Conservation (phyloP, 1,284 basidiomycete genomes). For the Albatrellus sp. region DNA sequence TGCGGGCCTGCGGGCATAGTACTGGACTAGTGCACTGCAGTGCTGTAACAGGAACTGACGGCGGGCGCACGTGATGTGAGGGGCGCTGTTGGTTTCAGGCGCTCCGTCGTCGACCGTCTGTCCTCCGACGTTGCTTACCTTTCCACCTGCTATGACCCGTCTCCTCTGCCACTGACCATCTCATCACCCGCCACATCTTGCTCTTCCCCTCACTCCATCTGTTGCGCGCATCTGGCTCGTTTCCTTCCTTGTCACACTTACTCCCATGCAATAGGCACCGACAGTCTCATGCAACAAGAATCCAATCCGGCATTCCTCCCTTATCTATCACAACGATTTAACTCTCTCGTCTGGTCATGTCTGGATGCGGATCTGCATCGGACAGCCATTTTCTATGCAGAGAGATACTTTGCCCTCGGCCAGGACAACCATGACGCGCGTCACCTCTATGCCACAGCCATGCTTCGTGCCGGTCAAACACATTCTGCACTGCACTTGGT, state of each 20-base stretch:
- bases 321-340: conserved; percentile 53
- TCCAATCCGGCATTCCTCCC: conserved; percentile 31
- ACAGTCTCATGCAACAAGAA: conserved; percentile 31
- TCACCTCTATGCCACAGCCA: conserved; percentile 72
- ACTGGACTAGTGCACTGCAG: too few relatives aligned
- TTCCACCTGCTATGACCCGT: background rate
- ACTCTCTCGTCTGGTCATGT: conserved; percentile 60
- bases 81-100: conserved; percentile 1
- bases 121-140: background rate
- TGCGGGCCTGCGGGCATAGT: too few relatives aligned
- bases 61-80: background rate
- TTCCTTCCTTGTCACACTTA: background rate
- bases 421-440: conserved; percentile 66
- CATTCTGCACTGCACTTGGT: conserved; percentile 71
- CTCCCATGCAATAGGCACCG: conserved; percentile 16
- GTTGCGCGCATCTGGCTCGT: background rate
- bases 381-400: conserved; percentile 74
- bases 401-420: conserved; percentile 62
- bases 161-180: background rate
- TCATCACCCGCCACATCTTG: background rate
- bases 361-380: conserved; percentile 65
- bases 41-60: too few relatives aligned
- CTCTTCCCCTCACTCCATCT: background rate
- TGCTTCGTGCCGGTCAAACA: conserved; percentile 62
- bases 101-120: background rate